Percentiles rank a stretch among this genome's conserved stretches.
Evolutionary conservation across 352 stramenopile genomes (phyloP).

Genomic region (Blastocystis sp.): DNA sequence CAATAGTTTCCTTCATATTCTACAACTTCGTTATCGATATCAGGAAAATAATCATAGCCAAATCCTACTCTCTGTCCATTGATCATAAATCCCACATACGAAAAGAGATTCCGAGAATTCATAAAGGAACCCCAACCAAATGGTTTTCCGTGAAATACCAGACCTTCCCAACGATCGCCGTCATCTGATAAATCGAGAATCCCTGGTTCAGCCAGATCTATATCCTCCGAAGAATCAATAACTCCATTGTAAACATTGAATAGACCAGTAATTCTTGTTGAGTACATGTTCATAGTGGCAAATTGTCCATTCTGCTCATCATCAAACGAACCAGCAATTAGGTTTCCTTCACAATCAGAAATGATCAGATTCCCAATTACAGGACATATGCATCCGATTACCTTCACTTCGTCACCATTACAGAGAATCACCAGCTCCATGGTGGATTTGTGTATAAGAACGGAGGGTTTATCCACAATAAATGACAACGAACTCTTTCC

Average conservation of each 20-base stretch:
- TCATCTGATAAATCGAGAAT: background rate
- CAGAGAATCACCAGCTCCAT: background rate
- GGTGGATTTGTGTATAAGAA: too few relatives aligned
- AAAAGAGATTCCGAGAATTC: background rate
- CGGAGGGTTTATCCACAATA: background rate
- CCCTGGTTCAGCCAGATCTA: background rate
- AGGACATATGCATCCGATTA: background rate
- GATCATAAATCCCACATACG: background rate
- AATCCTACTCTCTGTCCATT: background rate
- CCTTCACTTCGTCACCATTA: background rate
- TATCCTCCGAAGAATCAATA: background rate
- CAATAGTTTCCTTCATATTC: background rate
- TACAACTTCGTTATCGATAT: background rate
- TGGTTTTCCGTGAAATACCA: background rate
- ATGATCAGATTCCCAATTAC: background rate
- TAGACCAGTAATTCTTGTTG: background rate
- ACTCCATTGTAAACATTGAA: background rate
- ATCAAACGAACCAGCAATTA: background rate
- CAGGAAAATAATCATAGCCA: background rate
- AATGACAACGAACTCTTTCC: background rate
- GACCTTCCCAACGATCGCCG: slow-evolving; percentile 1
- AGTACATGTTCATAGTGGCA: background rate
- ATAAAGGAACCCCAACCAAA: background rate
- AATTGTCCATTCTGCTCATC: background rate
- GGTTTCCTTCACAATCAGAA: background rate